These are phyloP conservation scores for Pleurotus djamor DNA, from an alignment of 768 basidiomycete genomes.

Conservation along the genomic window DNA sequence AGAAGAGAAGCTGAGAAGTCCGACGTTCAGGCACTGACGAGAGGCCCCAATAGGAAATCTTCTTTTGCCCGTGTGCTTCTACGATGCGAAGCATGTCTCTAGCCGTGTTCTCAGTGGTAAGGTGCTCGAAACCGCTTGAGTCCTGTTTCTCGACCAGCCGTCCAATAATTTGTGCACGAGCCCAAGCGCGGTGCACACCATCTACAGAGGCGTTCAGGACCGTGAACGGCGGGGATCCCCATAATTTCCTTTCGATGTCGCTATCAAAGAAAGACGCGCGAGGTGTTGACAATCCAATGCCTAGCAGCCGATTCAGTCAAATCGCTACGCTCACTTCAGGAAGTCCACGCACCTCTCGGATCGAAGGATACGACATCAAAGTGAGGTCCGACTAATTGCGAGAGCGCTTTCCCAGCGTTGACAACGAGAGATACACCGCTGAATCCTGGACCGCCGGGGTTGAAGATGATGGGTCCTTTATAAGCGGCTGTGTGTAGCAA, in stretches of 20 bases:
- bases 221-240: slow-evolving; percentile 9
- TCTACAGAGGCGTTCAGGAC: slow-evolving; percentile 21
- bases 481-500: slow-evolving; percentile 24
- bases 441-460: slow-evolving; percentile 48
- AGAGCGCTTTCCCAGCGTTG: slow-evolving; percentile 19
- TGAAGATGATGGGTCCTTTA: slow-evolving; percentile 42
- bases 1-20: background rate
- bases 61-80: slow-evolving; percentile 25
- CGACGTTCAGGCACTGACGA: background rate
- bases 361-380: slow-evolving; percentile 49
- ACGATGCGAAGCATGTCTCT: slow-evolving; percentile 35
- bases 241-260: slow-evolving; percentile 28
- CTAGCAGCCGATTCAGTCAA: slow-evolving; percentile 12
- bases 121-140: slow-evolving; percentile 20
- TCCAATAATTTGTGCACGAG: slow-evolving; percentile 25
- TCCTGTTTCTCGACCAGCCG: slow-evolving; percentile 28
- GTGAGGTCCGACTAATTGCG: slow-evolving; percentile 32
- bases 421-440: slow-evolving; percentile 33
- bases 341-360: slow-evolving; percentile 32
- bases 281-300: slow-evolving; percentile 31
- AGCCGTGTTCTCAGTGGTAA: slow-evolving; percentile 35
- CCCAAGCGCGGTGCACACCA: slow-evolving; percentile 26
- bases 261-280: slow-evolving; percentile 31
- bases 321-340: background rate
- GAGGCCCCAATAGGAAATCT: slow-evolving; percentile 22